A percentile compares a stretch with the other conserved stretches of the same genome.
Evolutionary conservation across 768 basidiomycete species (phyloP).

Genomic region (Lactarius hatsudake): DNA sequence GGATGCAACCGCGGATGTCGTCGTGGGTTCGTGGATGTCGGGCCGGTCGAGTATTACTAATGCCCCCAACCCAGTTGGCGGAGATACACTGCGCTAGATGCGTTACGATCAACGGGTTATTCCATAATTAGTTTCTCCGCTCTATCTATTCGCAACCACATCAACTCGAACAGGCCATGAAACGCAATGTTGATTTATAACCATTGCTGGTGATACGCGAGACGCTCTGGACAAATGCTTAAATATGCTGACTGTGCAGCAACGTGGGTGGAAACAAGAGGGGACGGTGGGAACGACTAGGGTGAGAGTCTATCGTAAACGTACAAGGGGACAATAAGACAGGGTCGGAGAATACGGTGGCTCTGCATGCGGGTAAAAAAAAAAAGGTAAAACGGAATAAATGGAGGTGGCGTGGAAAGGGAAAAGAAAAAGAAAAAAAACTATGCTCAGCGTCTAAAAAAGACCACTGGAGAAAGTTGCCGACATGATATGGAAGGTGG

Average conservation of each 20-base stretch:
- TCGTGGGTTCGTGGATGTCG: slow-evolving; percentile 18
- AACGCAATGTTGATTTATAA: not conserved
- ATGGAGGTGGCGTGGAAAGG: slow-evolving; percentile 13
- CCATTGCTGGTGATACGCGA: not conserved
- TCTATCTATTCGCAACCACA: not conserved
- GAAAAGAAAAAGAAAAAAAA: not conserved
- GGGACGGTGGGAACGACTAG: not conserved
- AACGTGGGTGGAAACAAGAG: not conserved
- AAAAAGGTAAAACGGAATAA: not conserved
- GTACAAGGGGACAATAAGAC: slow-evolving; percentile 14
- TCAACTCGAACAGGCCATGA: no score
- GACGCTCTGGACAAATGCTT: not conserved
- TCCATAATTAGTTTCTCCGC: not conserved
- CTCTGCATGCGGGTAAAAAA: slow-evolving; percentile 3
- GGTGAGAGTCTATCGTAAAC: slow-evolving; percentile 13
- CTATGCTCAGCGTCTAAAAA: slow-evolving; percentile 6
- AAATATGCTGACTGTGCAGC: slow-evolving; percentile 5
- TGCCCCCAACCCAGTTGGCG: not conserved
- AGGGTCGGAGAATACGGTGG: not conserved
- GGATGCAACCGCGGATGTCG: slow-evolving; percentile 1
- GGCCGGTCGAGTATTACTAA: slow-evolving; percentile 15
- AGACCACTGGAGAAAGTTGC: not conserved
- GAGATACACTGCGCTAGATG: not conserved
- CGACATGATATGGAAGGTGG: not conserved
- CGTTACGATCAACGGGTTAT: not conserved